phyloP scores from a whole-genome alignment of 495 filamentous ascomycete genomes.

The Evernia prunastri region DNA sequence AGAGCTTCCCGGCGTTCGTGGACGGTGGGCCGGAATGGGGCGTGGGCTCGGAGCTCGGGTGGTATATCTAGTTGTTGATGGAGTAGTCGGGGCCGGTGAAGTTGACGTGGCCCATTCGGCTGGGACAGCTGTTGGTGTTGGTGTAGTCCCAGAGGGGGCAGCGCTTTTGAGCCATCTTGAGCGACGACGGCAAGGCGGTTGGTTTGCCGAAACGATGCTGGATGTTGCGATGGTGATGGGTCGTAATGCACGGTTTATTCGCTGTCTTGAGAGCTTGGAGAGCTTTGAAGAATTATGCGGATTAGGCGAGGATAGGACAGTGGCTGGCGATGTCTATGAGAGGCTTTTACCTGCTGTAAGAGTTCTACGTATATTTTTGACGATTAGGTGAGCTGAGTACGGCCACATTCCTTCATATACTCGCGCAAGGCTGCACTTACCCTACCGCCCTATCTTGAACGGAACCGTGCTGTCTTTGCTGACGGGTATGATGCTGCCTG shows the following conservation, averaged over 20 bases:
- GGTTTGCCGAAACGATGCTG: neutral
- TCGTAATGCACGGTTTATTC: neutral
- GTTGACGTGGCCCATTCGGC: constrained; percentile 32
- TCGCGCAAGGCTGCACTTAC: neutral
- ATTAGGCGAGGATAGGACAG: neutral
- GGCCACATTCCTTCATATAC: neutral
- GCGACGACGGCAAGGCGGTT: neutral
- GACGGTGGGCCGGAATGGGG: constrained; percentile 41
- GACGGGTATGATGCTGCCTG: neutral
- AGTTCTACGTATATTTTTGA: neutral
- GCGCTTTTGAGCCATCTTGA: constrained; percentile 32
- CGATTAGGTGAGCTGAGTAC: neutral
- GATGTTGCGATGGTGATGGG: neutral
- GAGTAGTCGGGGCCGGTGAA: constrained; percentile 35
- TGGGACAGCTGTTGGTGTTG: constrained; percentile 33
- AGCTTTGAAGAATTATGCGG: neutral
- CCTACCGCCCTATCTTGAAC: neutral
- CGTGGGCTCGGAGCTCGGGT: constrained; percentile 38
- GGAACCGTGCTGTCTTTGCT: neutral
- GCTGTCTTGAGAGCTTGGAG: neutral
- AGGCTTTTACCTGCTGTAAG: neutral
- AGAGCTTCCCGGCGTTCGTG: constrained; percentile 34
- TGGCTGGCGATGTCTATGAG: neutral
- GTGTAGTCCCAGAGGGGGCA: constrained; percentile 46
- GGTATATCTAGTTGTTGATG: constrained; percentile 42